These are phyloP conservation scores for Isoetes taiwanensis DNA, from an alignment of 75 land plant species.

Conservation along the genomic window DNA sequence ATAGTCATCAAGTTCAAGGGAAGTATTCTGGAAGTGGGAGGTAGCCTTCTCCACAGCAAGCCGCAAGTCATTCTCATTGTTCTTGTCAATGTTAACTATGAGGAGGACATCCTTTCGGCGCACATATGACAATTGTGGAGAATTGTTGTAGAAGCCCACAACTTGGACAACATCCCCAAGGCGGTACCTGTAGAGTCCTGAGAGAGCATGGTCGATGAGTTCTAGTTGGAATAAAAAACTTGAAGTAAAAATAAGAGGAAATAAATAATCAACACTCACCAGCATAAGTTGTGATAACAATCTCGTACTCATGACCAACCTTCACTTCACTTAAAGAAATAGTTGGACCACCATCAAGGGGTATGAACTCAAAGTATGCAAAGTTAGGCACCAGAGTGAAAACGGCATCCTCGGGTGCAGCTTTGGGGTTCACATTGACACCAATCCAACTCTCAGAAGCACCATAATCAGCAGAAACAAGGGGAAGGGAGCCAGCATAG, in stretches of 20 bases:
- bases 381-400: constrained; percentile 43
- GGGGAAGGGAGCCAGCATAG: constrained; percentile 43
- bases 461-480: constrained; percentile 50
- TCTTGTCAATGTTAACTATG: constrained; percentile 51
- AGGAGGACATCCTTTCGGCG: constrained; percentile 40
- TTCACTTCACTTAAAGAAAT: constrained; percentile 24
- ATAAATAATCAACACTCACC: constrained; percentile 11
- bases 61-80: constrained; percentile 47
- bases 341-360: constrained; percentile 15
- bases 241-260: not conserved
- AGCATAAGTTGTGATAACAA: constrained; percentile 45
- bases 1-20: constrained; percentile 43
- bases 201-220: not conserved
- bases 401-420: constrained; percentile 28
- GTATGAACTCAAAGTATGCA: constrained; percentile 64
- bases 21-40: constrained; percentile 6
- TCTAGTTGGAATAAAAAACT: not conserved
- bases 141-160: constrained; percentile 33
- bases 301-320: constrained; percentile 41
- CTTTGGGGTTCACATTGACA: constrained; percentile 31
- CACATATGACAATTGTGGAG: constrained; percentile 47
- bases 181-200: constrained; percentile 51
- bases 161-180: constrained; percentile 51
- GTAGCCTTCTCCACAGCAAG: constrained; percentile 28
- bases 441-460: constrained; percentile 59